A percentile compares a stretch with the other conserved stretches of the same genome.
These are phyloP conservation scores for Daedalea quercina DNA, from an alignment of 768 basidiomycete species.

Conservation along the genomic window DNA sequence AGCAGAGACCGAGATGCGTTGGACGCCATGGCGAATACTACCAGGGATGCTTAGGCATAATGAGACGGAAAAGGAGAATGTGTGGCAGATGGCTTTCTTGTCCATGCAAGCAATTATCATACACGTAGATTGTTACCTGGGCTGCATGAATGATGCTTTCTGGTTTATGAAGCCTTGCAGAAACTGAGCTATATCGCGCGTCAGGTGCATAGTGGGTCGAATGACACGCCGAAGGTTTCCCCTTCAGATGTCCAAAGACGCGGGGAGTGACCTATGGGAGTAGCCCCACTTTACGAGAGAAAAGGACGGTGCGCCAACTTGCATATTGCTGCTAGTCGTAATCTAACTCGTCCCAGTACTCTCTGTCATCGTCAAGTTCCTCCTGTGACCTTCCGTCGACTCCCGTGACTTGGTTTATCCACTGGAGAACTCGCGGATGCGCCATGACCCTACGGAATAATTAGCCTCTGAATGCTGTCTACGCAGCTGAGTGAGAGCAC, in stretches of 20 bases:
- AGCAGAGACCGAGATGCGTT: conserved; percentile 41
- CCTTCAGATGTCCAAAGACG: no score
- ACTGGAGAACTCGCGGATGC: conserved; percentile 55
- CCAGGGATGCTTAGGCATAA: background rate
- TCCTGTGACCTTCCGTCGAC: conserved; percentile 4
- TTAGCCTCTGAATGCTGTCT: background rate
- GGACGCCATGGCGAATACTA: conserved; percentile 20
- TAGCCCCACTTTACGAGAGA: no score
- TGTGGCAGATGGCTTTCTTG: no score
- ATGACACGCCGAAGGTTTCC: no score
- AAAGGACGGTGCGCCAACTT: no score
- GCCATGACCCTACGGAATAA: conserved; percentile 45
- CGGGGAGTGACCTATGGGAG: no score
- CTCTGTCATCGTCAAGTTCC: conserved; percentile 16
- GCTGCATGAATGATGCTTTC: no score
- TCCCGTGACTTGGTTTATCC: conserved; percentile 34
- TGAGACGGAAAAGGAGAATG: background rate
- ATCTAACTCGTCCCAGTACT: conserved; percentile 7
- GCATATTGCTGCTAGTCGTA: background rate
- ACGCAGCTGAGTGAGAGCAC: conserved; percentile 10
- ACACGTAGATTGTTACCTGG: no score
- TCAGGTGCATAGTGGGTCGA: no score
- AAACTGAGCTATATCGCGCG: no score
- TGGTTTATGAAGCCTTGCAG: no score
- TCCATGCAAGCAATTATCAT: no score